Conservation (phyloP, 1,139 yeast species). For the Lodderomyces beijingensis region DNA sequence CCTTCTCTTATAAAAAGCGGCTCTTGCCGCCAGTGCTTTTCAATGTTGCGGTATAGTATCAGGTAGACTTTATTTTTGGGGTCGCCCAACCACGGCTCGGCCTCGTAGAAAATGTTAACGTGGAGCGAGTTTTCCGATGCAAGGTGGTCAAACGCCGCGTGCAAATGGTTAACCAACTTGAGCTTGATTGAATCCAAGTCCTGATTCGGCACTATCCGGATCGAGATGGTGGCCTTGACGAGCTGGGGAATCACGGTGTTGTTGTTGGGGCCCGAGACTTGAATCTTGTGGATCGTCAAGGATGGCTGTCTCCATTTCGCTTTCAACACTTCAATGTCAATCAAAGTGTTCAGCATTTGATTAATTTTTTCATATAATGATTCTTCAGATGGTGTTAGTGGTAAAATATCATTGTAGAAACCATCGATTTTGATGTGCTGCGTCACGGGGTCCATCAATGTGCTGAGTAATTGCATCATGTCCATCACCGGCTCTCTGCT, state of each 20-base stretch:
- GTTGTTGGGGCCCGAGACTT: constrained; percentile 87
- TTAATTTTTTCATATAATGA: constrained; percentile 60
- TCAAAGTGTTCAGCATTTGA: constrained; percentile 25
- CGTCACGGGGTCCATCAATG: constrained; percentile 50
- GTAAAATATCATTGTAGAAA: constrained; percentile 63
- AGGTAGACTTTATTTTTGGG: constrained; percentile 69
- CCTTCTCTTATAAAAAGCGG: constrained; percentile 93
- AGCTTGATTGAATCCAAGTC: constrained; percentile 54
- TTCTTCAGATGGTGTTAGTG: constrained; percentile 53
- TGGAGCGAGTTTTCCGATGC: constrained; percentile 57
- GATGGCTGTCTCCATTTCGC: constrained; percentile 94
- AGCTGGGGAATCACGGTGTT: constrained; percentile 84
- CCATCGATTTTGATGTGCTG: constrained; percentile 64
- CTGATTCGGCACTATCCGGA: constrained; percentile 89
- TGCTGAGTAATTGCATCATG: constrained; percentile 64
- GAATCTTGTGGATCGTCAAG: constrained; percentile 79
- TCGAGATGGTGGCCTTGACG: constrained; percentile 72
- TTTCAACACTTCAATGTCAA: constrained; percentile 51
- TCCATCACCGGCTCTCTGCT: constrained; percentile 88
- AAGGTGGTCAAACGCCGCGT: constrained; percentile 29
- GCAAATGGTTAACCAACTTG: constrained; percentile 44
- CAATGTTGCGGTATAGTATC: constrained; percentile 56
- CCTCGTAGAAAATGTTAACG: constrained; percentile 68
- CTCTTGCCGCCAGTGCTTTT: constrained; percentile 59
- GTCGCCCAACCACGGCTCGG: constrained; percentile 96